Conservation (phyloP, 1,284 basidiomycete genomes). For the Boletus mariae region DNA sequence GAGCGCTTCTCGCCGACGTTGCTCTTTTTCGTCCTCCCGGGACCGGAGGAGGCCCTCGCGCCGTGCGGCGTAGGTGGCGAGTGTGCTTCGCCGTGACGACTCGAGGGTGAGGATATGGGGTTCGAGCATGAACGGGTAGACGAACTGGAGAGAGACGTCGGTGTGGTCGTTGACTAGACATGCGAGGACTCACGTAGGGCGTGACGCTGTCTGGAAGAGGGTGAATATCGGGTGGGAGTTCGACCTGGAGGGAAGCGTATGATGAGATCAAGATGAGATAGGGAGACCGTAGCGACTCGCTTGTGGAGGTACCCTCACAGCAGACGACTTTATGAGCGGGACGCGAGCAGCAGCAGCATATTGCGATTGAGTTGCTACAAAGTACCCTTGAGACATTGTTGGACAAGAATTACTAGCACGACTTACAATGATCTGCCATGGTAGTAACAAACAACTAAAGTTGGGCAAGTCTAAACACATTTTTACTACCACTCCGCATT, state of each 20-base stretch:
- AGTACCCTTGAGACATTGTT: background rate
- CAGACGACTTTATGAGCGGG: constrained; percentile 88
- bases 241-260: constrained; percentile 48
- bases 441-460: background rate
- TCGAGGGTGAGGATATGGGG: constrained; percentile 75
- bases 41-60: constrained; percentile 67
- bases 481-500: constrained; percentile 83
- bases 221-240: constrained; percentile 85
- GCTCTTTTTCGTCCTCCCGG: constrained; percentile 75
- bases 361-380: constrained; percentile 41
- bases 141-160: constrained; percentile 57
- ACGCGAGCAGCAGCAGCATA: constrained; percentile 72
- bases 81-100: constrained; percentile 62
- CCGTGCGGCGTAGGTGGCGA: constrained; percentile 60
- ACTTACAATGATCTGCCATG: constrained; percentile 27
- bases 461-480: constrained; percentile 55
- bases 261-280: background rate
- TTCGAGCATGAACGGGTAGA: constrained; percentile 90
- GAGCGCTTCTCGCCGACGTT: constrained; percentile 71
- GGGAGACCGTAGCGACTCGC: constrained; percentile 42
- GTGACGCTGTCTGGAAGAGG: constrained; percentile 86
- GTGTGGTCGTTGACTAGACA: background rate
- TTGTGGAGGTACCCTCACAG: constrained; percentile 77
- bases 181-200: constrained; percentile 64
- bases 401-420: background rate